Conservation (phyloP, 495 filamentous ascomycete genomes). For the Penicillium tannophilum region DNA sequence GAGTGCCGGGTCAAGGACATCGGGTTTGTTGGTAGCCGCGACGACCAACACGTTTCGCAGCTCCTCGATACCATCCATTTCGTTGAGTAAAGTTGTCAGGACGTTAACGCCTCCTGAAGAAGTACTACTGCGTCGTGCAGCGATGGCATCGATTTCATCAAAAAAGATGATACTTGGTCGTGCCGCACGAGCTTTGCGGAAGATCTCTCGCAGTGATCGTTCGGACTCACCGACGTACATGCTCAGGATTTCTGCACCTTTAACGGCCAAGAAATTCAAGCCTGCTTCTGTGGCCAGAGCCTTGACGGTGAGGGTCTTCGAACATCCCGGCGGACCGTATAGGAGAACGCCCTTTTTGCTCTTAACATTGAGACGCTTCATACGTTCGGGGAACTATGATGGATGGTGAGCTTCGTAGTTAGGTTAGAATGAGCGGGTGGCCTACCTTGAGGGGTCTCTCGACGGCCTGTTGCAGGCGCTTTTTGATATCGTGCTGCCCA, state of each 20-base stretch:
- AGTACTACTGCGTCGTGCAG: slow-evolving; percentile 63
- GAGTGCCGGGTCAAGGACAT: slow-evolving; percentile 80
- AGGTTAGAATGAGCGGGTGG: neutral
- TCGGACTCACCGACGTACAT: slow-evolving; percentile 99
- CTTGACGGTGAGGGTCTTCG: slow-evolving; percentile 91
- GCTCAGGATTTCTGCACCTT: slow-evolving; percentile 92
- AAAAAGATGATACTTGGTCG: slow-evolving; percentile 96
- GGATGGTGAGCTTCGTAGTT: slow-evolving; percentile 10
- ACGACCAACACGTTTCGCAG: slow-evolving; percentile 83
- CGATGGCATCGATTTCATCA: slow-evolving; percentile 96
- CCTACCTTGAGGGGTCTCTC: slow-evolving; percentile 67
- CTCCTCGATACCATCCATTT: slow-evolving; percentile 94
- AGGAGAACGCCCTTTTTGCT: slow-evolving; percentile 84
- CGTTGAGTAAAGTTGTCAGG: slow-evolving; percentile 87
- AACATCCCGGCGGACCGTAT: slow-evolving; percentile 94
- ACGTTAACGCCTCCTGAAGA: slow-evolving; percentile 70
- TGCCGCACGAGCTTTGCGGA: slow-evolving; percentile 82
- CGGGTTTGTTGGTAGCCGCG: slow-evolving; percentile 93
- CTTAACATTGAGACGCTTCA: slow-evolving; percentile 60
- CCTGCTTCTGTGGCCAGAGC: slow-evolving; percentile 90
- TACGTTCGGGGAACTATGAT: slow-evolving; percentile 58
- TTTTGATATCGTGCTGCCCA: slow-evolving; percentile 80
- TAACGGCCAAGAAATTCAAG: slow-evolving; percentile 93
- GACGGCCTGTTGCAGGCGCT: slow-evolving; percentile 62
- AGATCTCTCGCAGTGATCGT: slow-evolving; percentile 82